These are phyloP conservation scores for Penicillium italicum DNA, from an alignment of 2,329 filamentous ascomycete genomes.

Conservation along the genomic window DNA sequence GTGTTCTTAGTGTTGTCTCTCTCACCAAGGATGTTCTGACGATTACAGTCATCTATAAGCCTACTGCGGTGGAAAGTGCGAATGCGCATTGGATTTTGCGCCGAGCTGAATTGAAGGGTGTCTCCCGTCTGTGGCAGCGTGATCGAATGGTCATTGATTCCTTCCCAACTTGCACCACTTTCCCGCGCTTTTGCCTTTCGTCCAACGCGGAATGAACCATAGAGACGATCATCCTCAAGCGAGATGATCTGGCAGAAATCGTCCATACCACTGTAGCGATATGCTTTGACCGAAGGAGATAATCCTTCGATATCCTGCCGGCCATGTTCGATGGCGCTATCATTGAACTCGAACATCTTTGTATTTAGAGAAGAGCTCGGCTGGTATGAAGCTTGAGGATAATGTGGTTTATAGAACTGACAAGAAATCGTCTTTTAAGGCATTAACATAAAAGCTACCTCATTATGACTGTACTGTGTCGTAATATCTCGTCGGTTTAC, in stretches of 20 bases:
- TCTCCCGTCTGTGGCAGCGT: background rate
- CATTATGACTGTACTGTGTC: background rate
- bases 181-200: background rate
- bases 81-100: too few species aligned
- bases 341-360: background rate
- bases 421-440: background rate
- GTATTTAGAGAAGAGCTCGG: background rate
- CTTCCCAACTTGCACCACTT: background rate
- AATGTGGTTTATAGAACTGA: background rate
- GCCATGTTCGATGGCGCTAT: background rate
- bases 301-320: conserved; percentile 1
- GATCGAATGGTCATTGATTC: background rate
- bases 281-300: conserved; percentile 1
- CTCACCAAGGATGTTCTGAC: too few species aligned
- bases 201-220: background rate
- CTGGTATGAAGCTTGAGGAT: background rate
- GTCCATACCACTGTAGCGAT: conserved; percentile 1
- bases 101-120: too few species aligned
- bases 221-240: background rate
- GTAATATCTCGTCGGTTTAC: background rate
- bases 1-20: too few species aligned
- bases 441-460: background rate
- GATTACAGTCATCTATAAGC: too few species aligned
- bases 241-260: background rate
- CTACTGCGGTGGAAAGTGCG: too few species aligned